A percentile compares a stretch with the other conserved stretches of the same genome.
These are phyloP conservation scores for Solidago caesia DNA, from an alignment of 129 eudicot genomes.

Conservation along the genomic window DNA sequence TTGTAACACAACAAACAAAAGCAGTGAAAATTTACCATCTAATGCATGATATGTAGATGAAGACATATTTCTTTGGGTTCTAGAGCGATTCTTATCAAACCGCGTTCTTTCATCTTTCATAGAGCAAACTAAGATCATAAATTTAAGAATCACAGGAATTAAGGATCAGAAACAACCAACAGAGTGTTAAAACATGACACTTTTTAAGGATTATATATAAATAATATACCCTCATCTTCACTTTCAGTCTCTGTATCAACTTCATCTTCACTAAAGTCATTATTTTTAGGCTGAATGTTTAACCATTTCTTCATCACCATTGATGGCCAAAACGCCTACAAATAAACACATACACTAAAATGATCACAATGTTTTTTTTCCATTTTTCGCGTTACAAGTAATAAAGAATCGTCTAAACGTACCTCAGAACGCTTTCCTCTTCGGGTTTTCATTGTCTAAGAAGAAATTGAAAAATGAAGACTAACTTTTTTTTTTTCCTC, in stretches of 20 bases:
- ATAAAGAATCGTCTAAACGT: constrained; percentile 22
- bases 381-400: background rate
- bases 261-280: constrained; percentile 98
- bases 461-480: background rate
- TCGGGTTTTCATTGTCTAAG: constrained; percentile 61
- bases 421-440: constrained; percentile 87
- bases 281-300: constrained; percentile 66
- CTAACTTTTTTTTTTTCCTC: background rate
- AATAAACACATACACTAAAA: constrained; percentile 21
- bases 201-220: background rate
- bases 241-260: constrained; percentile 82
- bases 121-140: constrained; percentile 45
- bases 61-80: constrained; percentile 48
- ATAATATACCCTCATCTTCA: constrained; percentile 77
- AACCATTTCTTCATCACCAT: constrained; percentile 99
- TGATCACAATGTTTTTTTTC: constrained; percentile 22
- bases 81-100: constrained; percentile 36
- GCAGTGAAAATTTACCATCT: constrained; percentile 20
- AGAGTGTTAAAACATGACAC: background rate
- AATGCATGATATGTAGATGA: constrained; percentile 46
- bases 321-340: constrained; percentile 89
- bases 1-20: background rate
- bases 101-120: constrained; percentile 41
- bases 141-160: background rate
- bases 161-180: constrained; percentile 3